Conservation (phyloP, 2,329 filamentous ascomycete genomes). For the Fusarium heterosporum region DNA sequence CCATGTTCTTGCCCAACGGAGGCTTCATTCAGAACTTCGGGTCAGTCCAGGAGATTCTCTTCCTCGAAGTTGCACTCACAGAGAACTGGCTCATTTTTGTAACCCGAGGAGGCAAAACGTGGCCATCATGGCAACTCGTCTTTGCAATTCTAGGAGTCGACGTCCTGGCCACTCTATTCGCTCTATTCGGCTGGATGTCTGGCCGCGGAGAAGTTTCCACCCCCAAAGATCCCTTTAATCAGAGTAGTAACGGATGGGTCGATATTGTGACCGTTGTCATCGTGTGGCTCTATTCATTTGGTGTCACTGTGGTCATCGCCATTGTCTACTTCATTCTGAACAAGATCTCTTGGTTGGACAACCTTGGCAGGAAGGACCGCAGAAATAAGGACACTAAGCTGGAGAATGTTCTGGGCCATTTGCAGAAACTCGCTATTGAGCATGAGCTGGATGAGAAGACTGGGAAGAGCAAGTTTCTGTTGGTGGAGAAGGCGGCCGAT, state of each 20-base stretch:
- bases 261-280: conserved; percentile 29
- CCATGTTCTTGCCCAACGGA: conserved; percentile 5
- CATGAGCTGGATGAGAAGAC: conserved; percentile 35
- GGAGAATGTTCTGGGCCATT: conserved; percentile 23
- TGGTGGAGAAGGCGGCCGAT: conserved; percentile 22
- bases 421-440: conserved; percentile 32
- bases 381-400: conserved; percentile 28
- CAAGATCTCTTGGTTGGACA: conserved; percentile 31
- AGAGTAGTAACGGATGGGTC: conserved; percentile 32
- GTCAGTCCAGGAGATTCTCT: conserved; percentile 16
- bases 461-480: conserved; percentile 19
- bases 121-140: conserved; percentile 34
- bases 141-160: conserved; percentile 17
- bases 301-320: conserved; percentile 27
- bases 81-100: conserved; percentile 39
- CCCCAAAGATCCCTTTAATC: conserved; percentile 9
- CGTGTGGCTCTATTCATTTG: conserved; percentile 32
- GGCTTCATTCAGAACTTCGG: conserved; percentile 24
- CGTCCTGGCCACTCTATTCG: conserved; percentile 11
- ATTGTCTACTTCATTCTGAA: conserved; percentile 32
- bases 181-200: conserved; percentile 24
- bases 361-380: conserved; percentile 26
- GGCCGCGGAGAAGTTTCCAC: not conserved
- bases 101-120: conserved; percentile 25
- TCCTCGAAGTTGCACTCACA: conserved; percentile 27